phyloP scores from a whole-genome alignment of 2,329 filamentous ascomycete species.

The Talaromyces pinophilus region DNA sequence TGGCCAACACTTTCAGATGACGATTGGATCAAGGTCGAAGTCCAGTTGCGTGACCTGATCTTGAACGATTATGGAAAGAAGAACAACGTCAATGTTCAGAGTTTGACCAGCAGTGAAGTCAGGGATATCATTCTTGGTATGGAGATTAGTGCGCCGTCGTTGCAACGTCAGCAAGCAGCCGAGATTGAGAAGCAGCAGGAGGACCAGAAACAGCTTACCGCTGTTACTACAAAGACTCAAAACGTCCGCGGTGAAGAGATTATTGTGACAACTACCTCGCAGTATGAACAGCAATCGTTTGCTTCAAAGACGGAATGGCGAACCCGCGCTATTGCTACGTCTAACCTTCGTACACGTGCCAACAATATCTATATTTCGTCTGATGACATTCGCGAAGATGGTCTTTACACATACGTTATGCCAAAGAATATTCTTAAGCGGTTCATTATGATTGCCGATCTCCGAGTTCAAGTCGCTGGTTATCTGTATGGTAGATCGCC shows the following conservation, averaged over 20 bases:
- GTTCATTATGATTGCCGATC: conserved; percentile 95
- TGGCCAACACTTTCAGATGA: conserved; percentile 94
- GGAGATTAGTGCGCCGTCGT: conserved; percentile 97
- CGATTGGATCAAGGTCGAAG: conserved; percentile 99
- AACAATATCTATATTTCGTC: conserved; percentile 99
- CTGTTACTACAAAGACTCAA: conserved; percentile 96
- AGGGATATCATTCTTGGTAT: conserved; percentile 98
- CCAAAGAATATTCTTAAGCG: conserved; percentile 98
- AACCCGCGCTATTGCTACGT: conserved; percentile 92
- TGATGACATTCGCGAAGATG: conserved; percentile 86
- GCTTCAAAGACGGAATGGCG: conserved; percentile 99
- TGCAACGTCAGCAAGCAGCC: conserved; percentile 96
- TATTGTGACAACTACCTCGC: conserved; percentile 95
- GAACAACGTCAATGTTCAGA: conserved; percentile 99
- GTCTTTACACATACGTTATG: conserved; percentile 93
- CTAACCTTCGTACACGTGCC: conserved; percentile 85
- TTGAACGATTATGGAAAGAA: conserved; percentile 99
- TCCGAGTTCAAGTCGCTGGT: conserved; percentile 92
- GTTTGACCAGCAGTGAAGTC: conserved; percentile 93
- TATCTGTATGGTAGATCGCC: conserved; percentile 93
- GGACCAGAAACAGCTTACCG: conserved; percentile 93
- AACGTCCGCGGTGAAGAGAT: conserved; percentile 97
- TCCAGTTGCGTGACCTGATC: conserved; percentile 90
- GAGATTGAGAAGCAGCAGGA: conserved; percentile 99
- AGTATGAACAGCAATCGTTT: conserved; percentile 97